Conservation (phyloP, 2,329 filamentous ascomycete species). For the Alternaria sp. region DNA sequence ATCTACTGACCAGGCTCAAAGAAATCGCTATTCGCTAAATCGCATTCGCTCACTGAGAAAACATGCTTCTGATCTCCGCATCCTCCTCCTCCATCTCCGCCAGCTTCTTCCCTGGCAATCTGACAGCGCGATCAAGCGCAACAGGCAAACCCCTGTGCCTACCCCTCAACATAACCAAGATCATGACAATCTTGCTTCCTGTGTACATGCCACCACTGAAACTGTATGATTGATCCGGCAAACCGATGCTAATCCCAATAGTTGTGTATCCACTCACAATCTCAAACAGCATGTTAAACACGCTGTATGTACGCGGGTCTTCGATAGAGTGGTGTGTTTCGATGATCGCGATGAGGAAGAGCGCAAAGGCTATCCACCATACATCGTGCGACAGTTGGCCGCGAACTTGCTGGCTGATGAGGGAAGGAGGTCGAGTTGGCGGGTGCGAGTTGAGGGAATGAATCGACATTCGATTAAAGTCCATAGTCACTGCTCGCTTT, state of each 20-base stretch:
- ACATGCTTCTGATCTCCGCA: constrained; percentile 25
- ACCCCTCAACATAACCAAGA: constrained; percentile 26
- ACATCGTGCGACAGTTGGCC: constrained; percentile 32
- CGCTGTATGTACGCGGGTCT: constrained; percentile 27
- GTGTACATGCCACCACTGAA: constrained; percentile 30
- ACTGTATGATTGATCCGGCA: constrained; percentile 29
- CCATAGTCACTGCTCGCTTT: constrained; percentile 19
- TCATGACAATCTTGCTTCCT: constrained; percentile 30
- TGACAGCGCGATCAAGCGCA: constrained; percentile 28
- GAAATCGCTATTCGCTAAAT: not conserved
- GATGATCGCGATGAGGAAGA: constrained; percentile 32
- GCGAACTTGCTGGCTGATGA: constrained; percentile 29
- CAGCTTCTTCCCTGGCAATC: constrained; percentile 26
- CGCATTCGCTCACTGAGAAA: constrained; percentile 10
- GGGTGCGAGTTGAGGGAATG: constrained; percentile 24
- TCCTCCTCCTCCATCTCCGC: constrained; percentile 29
- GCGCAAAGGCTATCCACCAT: constrained; percentile 30
- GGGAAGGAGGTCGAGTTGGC: constrained; percentile 21
- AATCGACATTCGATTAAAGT: constrained; percentile 26
- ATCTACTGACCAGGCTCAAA: not conserved
- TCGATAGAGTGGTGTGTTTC: constrained; percentile 30
- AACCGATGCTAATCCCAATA: constrained; percentile 29
- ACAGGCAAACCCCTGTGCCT: constrained; percentile 29
- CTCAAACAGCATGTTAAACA: constrained; percentile 29
- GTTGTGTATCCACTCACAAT: constrained; percentile 31